Conservation (phyloP, 2,329 filamentous ascomycete genomes). For the Sporothrix sp. region DNA sequence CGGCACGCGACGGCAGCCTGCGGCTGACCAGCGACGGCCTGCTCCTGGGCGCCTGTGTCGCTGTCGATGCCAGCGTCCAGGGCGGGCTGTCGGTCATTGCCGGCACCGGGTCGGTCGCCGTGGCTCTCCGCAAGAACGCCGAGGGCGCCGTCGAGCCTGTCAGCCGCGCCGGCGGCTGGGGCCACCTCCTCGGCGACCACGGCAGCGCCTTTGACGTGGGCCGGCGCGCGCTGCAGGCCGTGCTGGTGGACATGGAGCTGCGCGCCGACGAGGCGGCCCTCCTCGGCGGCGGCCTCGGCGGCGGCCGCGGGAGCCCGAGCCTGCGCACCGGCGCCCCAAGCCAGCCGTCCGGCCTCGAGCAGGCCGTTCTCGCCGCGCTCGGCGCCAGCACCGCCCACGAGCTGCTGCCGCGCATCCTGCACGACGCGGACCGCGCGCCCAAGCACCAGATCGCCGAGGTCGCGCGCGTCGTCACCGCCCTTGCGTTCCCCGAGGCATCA, state of each 20-base stretch:
- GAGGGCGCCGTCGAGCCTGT: not conserved
- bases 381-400: not conserved
- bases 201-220: conserved; percentile 11
- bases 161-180: conserved; percentile 11
- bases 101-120: conserved; percentile 2
- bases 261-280: not conserved
- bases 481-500: conserved; percentile 1
- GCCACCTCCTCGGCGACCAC: conserved; percentile 7
- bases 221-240: conserved; percentile 9
- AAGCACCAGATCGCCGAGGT: conserved; percentile 11
- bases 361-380: conserved; percentile 1
- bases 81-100: conserved; percentile 6
- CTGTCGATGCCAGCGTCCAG: conserved; percentile 1
- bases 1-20: not conserved
- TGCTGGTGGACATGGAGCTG: conserved; percentile 9
- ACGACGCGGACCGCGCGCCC: conserved; percentile 5
- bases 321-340: too few relatives aligned
- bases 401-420: conserved; percentile 8
- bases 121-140: not conserved
- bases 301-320: too few relatives aligned
- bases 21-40: conserved; percentile 11
- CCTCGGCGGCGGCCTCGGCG: not conserved
- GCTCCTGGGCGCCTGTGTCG: conserved; percentile 5
- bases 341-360: not conserved
- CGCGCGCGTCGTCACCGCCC: conserved; percentile 4